phyloP scores from a whole-genome alignment of 2,329 filamentous ascomycete genomes.

The Rachicladosporium sp. region DNA sequence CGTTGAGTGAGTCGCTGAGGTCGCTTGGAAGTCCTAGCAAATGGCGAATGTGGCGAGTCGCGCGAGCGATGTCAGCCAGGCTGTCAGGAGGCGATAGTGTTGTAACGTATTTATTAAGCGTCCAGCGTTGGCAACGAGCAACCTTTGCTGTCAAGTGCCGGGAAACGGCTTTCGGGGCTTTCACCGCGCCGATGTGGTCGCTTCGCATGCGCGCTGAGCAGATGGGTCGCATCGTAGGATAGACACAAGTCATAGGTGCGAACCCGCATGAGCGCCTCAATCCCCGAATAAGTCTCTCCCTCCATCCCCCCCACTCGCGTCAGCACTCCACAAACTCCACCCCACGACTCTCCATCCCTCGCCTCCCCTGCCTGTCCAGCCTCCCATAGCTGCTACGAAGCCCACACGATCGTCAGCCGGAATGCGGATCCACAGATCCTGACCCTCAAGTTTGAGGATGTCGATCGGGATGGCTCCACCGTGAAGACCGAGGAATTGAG shows the following conservation, averaged over 20 bases:
- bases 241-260: no score
- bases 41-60: no score
- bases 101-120: not conserved
- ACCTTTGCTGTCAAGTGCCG: not conserved
- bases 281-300: slow-evolving; percentile 40
- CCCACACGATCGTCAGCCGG: slow-evolving; percentile 48
- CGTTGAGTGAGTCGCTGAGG: slow-evolving; percentile 6
- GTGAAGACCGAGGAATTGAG: slow-evolving; percentile 57
- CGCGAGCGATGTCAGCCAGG: no score
- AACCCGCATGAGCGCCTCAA: slow-evolving; percentile 7
- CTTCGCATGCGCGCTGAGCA: no score
- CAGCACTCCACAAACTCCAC: slow-evolving; percentile 53
- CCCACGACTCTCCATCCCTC: slow-evolving; percentile 40
- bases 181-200: no score
- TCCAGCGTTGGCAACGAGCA: not conserved
- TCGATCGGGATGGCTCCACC: slow-evolving; percentile 58
- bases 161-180: no score
- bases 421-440: slow-evolving; percentile 52
- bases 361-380: slow-evolving; percentile 43
- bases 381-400: slow-evolving; percentile 53
- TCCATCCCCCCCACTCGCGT: slow-evolving; percentile 40
- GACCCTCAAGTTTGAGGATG: slow-evolving; percentile 48
- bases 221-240: no score
- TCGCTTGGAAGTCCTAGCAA: not conserved
- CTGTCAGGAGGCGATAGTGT: no score